Conservation (phyloP, 768 basidiomycete genomes). For the Serendipita vermifera region DNA sequence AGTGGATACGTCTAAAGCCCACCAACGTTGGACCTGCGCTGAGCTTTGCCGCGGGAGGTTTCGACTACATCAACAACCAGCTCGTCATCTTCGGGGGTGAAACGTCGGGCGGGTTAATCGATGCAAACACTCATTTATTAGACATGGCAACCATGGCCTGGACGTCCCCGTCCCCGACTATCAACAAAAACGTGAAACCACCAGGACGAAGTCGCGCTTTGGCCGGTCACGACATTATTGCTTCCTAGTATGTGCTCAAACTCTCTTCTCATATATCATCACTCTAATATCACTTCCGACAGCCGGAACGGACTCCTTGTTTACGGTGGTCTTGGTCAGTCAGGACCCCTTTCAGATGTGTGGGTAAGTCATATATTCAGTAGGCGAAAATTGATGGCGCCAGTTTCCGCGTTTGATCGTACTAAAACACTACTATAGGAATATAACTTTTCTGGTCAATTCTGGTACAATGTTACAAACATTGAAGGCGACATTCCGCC, state of each 20-base stretch:
- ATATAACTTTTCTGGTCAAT: slow-evolving; percentile 60
- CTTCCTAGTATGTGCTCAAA: slow-evolving; percentile 55
- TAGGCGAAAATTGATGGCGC: not conserved
- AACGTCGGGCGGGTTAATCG: slow-evolving; percentile 12
- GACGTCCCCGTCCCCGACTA: slow-evolving; percentile 44
- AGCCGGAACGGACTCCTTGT: slow-evolving; percentile 66
- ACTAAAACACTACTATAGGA: slow-evolving; percentile 35
- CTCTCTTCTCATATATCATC: slow-evolving; percentile 14
- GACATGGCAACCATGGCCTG: slow-evolving; percentile 49
- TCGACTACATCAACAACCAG: slow-evolving; percentile 12
- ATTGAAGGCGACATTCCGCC: slow-evolving; percentile 43
- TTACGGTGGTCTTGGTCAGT: slow-evolving; percentile 53
- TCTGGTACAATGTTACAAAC: slow-evolving; percentile 56
- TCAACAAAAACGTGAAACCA: slow-evolving; percentile 27
- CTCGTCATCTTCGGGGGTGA: slow-evolving; percentile 17
- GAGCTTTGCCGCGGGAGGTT: slow-evolving; percentile 1
- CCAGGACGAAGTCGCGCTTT: slow-evolving; percentile 52
- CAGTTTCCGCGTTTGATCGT: slow-evolving; percentile 9
- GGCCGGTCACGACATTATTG: slow-evolving; percentile 56
- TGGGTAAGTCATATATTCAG: slow-evolving; percentile 50
- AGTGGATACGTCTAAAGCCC: slow-evolving; percentile 5
- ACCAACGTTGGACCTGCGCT: not conserved
- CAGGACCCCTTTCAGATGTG: slow-evolving; percentile 46
- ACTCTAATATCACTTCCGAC: slow-evolving; percentile 1
- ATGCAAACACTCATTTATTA: slow-evolving; percentile 32